Evolutionary conservation across 2,329 filamentous ascomycete species (phyloP), one percentile per base, ranked within the genome.

Genomic region (Trichoderma semiorbis): DNA sequence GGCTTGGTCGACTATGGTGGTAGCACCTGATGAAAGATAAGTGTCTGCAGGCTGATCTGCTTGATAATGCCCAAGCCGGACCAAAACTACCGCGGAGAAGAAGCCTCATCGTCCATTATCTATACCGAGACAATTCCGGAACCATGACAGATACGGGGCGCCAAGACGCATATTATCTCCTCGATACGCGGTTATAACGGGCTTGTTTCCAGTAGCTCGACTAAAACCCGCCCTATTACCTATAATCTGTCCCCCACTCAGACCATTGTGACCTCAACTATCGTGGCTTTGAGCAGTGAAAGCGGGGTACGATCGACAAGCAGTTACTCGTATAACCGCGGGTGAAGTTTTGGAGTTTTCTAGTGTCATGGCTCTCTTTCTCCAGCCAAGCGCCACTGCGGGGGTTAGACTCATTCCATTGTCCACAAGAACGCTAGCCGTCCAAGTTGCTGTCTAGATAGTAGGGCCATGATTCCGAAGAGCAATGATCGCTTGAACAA

Each of bases 281-380:
- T 60, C 10, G 28, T 39, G 26, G 18, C 34, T 18, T 50, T 28
- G n/a, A 57, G 30, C 21, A 16, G 14, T 67, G 50, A 55, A 67
- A 50, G 66, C 66, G 66, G 66, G 66, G 66, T 69, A 36, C 55
- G 66, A 69, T 69, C 66, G 39, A 61, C 66, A 69, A 69, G 32
- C 28, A 34, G 7, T 34, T 69, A 43, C 39, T 43, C 39, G 39
- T 43, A 69, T 61, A 61, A 8, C 66, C 66, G 55, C n/a, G 24
- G 21, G 14, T 55, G 7, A 16, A 50, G 60, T 16, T 50, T 50
- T 30, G 39, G 30, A 36, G 47, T 43, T 43, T 58, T 47, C n/a
- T 36, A n/a, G 36, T 34, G 65, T 60, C 57, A 24, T 34, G 12
- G 28, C 21, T 12, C 24, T 47, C n/a, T 24, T 18, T 28, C 34